These are phyloP conservation scores for Claviceps citrina DNA, from an alignment of 2,329 filamentous ascomycete genomes.

Conservation along the genomic window DNA sequence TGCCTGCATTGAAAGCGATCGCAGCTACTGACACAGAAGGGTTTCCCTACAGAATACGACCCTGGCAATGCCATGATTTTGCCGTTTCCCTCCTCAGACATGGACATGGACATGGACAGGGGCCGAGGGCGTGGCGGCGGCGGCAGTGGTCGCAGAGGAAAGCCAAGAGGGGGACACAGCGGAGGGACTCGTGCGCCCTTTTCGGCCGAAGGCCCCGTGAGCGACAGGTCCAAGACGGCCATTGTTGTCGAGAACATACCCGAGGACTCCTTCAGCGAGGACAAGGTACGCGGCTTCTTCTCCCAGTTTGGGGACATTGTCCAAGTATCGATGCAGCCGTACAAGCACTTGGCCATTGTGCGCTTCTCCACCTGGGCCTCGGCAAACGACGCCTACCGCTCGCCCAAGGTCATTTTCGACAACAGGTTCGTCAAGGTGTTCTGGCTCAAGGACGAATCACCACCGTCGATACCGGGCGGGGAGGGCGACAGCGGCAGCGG, in stretches of 20 bases:
- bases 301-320: constrained; percentile 52
- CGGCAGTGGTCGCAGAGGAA: constrained; percentile 17
- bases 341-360: constrained; percentile 53
- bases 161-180: constrained; percentile 21
- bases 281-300: constrained; percentile 53
- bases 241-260: constrained; percentile 70
- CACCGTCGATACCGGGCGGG: constrained; percentile 16
- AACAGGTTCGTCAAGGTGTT: constrained; percentile 77
- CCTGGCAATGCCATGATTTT: constrained; percentile 16
- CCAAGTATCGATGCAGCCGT: constrained; percentile 48
- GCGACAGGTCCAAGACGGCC: constrained; percentile 47
- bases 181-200: constrained; percentile 37
- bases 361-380: constrained; percentile 50
- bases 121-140: constrained; percentile 16
- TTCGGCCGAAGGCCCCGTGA: constrained; percentile 46
- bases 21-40: no score
- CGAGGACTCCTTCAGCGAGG: constrained; percentile 51
- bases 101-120: constrained; percentile 11
- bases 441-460: constrained; percentile 48
- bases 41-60: constrained; percentile 17
- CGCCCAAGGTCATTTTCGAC: constrained; percentile 68
- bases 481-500: constrained; percentile 3
- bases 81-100: constrained; percentile 10
- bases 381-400: constrained; percentile 57
- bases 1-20: no score